Conservation (phyloP, 140 eudicot species). For the Ambrosia hybrid region DNA sequence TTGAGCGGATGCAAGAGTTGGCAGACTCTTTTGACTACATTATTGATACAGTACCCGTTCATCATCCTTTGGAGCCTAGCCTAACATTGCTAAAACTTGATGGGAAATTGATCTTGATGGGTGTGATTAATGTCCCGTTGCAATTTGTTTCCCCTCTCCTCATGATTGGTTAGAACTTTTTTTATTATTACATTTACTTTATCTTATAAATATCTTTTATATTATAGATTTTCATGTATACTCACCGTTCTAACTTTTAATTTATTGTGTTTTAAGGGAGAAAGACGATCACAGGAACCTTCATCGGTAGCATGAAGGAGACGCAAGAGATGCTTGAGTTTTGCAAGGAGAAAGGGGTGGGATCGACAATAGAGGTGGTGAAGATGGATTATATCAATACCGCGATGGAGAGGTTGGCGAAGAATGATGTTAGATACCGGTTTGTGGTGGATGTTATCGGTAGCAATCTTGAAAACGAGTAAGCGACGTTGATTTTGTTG, state of each 20-base stretch:
- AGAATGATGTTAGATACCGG: conserved; percentile 91
- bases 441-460: conserved; percentile 94
- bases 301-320: conserved; percentile 93
- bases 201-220: neutral
- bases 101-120: conserved; percentile 81
- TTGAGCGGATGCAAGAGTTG: conserved; percentile 52
- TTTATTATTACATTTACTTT: neutral
- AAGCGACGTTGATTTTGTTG: neutral
- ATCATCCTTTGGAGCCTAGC: conserved; percentile 82
- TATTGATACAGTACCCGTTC: conserved; percentile 74
- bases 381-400: conserved; percentile 86
- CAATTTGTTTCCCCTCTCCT: conserved; percentile 71
- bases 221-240: neutral
- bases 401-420: conserved; percentile 81
- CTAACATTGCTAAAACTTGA: conserved; percentile 77
- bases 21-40: conserved; percentile 80
- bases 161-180: conserved; percentile 61
- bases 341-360: conserved; percentile 70
- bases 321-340: conserved; percentile 84
- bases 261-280: conserved; percentile 47
- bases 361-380: conserved; percentile 78
- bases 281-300: conserved; percentile 85
- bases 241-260: neutral
- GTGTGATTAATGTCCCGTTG: conserved; percentile 73
- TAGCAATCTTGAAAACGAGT: conserved; percentile 54